Base-by-base conservation (phyloP, 2,329 filamentous ascomycete genomes). In the Taxawa tesnikishii region DNA sequence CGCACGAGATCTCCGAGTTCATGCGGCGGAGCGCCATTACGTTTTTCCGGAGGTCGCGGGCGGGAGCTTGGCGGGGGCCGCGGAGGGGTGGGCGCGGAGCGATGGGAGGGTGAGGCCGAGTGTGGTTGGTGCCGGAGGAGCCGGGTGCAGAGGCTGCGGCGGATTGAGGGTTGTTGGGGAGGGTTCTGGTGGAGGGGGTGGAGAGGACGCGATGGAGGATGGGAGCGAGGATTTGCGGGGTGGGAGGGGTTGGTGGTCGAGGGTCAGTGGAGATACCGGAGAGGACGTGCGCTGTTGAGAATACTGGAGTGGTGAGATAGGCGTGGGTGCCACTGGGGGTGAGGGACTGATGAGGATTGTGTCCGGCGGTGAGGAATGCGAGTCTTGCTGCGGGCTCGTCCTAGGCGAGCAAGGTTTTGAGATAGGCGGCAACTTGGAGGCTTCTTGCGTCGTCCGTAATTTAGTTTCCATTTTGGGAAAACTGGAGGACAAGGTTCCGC, bases 1-100 rank as follows among this genome's bases (percentile, higher is more conserved):
- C 33, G 26, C 26, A 28, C 10, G 17, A 16, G 10, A 53, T 50
- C 32, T 62, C 58, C 16, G 53, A 57, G 40, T 63, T 62, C 59
- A 62, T 62, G 13, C 59, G 49, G 5, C 60, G 46, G 3, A 63
- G 46, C 12, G 52, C 53, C 37, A 49, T 48, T 26, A 60, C 56
- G 6, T 55, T 56, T 18, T 51, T 49, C 10, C 57, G 51, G 4
- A 63, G 42, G 9, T 52, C 50, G 32, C 51, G 51, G 2, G 53
- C 49, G 3, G 59, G 55, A 6, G 46, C 47, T 2, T 39, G 35
- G 28, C 58, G 53, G 0, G 59, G 58, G 16, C 48, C 48, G 26
- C 19, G 16, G 24, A 36, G 9, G n/a, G 7, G 26, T 19, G 3
- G 33, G 13, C 26, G 23, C 15, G 28, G 33, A 11, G 19, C 17